These are phyloP conservation scores for Lizanozyma gosingica DNA, from an alignment of 1,139 yeast genomes.

Conservation along the genomic window DNA sequence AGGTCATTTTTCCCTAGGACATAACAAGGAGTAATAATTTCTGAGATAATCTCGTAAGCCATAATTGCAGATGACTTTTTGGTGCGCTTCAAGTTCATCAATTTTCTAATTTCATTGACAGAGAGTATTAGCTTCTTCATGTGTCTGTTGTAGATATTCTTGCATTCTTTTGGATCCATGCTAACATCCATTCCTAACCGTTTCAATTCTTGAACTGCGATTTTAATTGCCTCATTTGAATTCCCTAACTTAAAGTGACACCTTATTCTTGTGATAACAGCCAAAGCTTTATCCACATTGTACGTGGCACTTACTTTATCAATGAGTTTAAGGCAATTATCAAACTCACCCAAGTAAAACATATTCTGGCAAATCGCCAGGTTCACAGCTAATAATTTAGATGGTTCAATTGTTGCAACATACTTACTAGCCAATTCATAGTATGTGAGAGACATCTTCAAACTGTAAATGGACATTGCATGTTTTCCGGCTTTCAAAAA, in stretches of 20 bases:
- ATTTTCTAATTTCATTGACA: slow-evolving; percentile 30
- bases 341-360: slow-evolving; percentile 18
- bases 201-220: slow-evolving; percentile 25
- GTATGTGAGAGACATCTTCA: slow-evolving; percentile 20
- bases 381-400: slow-evolving; percentile 16
- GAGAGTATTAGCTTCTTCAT: slow-evolving; percentile 31
- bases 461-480: slow-evolving; percentile 27
- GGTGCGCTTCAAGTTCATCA: slow-evolving; percentile 17
- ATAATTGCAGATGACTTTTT: slow-evolving; percentile 22
- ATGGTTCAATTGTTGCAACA: slow-evolving; percentile 12
- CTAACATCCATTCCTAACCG: slow-evolving; percentile 22
- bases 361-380: slow-evolving; percentile 27
- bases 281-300: slow-evolving; percentile 21
- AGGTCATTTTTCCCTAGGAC: slow-evolving; percentile 16
- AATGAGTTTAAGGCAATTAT: slow-evolving; percentile 21
- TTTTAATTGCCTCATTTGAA: slow-evolving; percentile 25
- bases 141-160: slow-evolving; percentile 14
- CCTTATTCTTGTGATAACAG: slow-evolving; percentile 29
- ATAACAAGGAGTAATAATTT: slow-evolving; percentile 29
- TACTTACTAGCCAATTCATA: slow-evolving; percentile 22
- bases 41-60: slow-evolving; percentile 36
- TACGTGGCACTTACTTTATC: slow-evolving; percentile 15
- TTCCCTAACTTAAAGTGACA: slow-evolving; percentile 28
- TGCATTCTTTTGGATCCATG: slow-evolving; percentile 15
- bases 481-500: slow-evolving; percentile 29